Conservation (phyloP, 2,329 filamentous ascomycete species). For the Aspergillus arachidicola region DNA sequence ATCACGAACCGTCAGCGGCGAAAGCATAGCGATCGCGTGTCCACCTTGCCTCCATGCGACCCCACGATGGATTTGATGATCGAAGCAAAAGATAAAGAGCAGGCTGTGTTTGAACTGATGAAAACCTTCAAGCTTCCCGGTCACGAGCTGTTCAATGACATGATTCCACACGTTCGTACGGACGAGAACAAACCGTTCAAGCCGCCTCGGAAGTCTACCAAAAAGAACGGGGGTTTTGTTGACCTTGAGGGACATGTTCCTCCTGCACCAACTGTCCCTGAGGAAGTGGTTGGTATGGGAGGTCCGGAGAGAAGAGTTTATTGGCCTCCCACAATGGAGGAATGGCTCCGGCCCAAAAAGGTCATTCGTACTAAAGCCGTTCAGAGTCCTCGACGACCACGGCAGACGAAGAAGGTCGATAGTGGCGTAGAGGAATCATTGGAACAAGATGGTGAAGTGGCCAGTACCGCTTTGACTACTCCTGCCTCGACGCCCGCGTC, state of each 20-base stretch:
- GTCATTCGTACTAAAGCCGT: conserved; percentile 34
- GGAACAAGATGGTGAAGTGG: conserved; percentile 7
- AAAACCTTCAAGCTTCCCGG: conserved; percentile 81
- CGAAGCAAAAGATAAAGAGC: conserved; percentile 97
- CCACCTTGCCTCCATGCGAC: conserved; percentile 78
- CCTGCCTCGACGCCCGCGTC: conserved; percentile 13
- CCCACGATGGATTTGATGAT: conserved; percentile 96
- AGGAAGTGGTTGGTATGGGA: conserved; percentile 82
- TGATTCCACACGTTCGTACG: conserved; percentile 73
- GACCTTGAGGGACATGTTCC: conserved; percentile 47
- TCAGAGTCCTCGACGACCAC: conserved; percentile 23
- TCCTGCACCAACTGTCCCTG: conserved; percentile 54
- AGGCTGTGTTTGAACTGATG: conserved; percentile 95
- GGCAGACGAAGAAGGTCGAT: conserved; percentile 20
- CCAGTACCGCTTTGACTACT: conserved; percentile 18
- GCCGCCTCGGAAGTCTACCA: conserved; percentile 47
- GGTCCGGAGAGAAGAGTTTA: conserved; percentile 80
- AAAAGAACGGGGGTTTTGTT: conserved; percentile 45
- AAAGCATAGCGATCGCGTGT: conserved; percentile 82
- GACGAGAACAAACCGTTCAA: conserved; percentile 71
- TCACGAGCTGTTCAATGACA: conserved; percentile 72
- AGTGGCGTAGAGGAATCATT: conserved; percentile 8
- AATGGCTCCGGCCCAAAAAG: conserved; percentile 84
- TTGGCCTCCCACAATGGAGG: conserved; percentile 87
- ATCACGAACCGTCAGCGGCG: conserved; percentile 76